A percentile compares a stretch with the other conserved stretches of the same genome.
Evolutionary conservation across 2,329 filamentous ascomycete species (phyloP).

Genomic region (Hymenoscyphus infarciens): DNA sequence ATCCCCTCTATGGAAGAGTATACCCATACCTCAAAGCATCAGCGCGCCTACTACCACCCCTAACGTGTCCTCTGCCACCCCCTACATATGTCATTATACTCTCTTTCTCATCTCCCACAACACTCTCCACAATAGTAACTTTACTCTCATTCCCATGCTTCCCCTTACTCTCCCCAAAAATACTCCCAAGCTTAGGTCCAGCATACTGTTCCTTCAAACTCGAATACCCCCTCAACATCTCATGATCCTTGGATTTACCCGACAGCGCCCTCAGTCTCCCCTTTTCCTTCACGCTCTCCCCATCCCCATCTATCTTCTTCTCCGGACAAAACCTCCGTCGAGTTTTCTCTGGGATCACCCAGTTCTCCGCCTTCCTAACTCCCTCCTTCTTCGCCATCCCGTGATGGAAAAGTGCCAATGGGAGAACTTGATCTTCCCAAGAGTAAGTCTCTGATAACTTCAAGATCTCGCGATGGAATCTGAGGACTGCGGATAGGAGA

Average conservation of each 20-base stretch:
- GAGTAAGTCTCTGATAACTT: not conserved
- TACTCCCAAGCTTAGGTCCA: too few species aligned
- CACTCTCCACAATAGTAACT: too few species aligned
- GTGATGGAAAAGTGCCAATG: not conserved
- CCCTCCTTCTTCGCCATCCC: not conserved
- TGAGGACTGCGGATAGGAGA: not conserved
- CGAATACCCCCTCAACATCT: not conserved
- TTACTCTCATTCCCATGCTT: too few species aligned
- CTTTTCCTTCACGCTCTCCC: not conserved
- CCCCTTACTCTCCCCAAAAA: too few species aligned
- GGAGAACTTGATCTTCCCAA: not conserved
- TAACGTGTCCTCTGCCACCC: too few species aligned
- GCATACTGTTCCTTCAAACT: not conserved
- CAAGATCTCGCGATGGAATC: not conserved
- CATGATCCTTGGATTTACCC: not conserved
- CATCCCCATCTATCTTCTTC: not conserved
- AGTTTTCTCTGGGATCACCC: not conserved
- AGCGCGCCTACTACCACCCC: too few species aligned
- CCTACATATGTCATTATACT: too few species aligned
- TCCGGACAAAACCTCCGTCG: not conserved
- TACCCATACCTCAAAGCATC: too few species aligned
- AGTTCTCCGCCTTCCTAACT: not conserved
- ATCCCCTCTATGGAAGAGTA: too few species aligned
- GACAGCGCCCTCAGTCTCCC: not conserved
- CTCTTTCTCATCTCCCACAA: too few species aligned